Evolutionary conservation across 1,139 yeast species (phyloP), one percentile per base, ranked within the genome.

Genomic region (Scheffersomyces titani): DNA sequence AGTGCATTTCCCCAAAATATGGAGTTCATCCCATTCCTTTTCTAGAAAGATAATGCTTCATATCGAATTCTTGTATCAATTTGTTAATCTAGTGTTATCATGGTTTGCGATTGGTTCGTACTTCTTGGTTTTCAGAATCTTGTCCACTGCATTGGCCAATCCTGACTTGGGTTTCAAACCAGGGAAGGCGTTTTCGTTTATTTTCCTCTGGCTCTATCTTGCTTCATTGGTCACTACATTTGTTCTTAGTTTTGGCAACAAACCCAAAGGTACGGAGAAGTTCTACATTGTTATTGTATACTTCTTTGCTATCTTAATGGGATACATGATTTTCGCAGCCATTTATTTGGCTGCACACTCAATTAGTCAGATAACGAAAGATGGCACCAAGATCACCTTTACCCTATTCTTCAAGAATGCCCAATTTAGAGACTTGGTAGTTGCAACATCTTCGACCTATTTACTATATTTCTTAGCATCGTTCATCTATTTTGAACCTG

Each of bases 221-320:
- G 91, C 94, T 2, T 91, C 97, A n/a, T 73, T 94, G n/a, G 89
- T 92, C 18, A 89, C 97, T 1, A 92, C 97, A 18, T 94, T 94
- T 72, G 93, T 94, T 55, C 76, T 94, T 60, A 88, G 97, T 52
- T 88, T 94, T 73, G 99, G 99, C 69, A 94, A 94, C 70, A 88
- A 93, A 57, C 99, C 99, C 1, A 89, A 88, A 65, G 98, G 98
- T 47, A 92, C 98, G 0, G 91, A 90, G 61, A 80, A 78, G 65
- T 90, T 92, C 65, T 94, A 94, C 70, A 74, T 90, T 59, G 84
- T 89, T 16, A 91, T 93, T 65, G 96, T 91, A 55, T 73, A 86
- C 54, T 92, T 94, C 79, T 94, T 93, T 77, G 97, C 98, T 0
- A 81, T 92, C 11, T 77, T 94, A 65, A 94, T 94, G 98, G 87